phyloP scores from a whole-genome alignment of 2,329 filamentous ascomycete genomes.

The Drechslerella coelobrocha region DNA sequence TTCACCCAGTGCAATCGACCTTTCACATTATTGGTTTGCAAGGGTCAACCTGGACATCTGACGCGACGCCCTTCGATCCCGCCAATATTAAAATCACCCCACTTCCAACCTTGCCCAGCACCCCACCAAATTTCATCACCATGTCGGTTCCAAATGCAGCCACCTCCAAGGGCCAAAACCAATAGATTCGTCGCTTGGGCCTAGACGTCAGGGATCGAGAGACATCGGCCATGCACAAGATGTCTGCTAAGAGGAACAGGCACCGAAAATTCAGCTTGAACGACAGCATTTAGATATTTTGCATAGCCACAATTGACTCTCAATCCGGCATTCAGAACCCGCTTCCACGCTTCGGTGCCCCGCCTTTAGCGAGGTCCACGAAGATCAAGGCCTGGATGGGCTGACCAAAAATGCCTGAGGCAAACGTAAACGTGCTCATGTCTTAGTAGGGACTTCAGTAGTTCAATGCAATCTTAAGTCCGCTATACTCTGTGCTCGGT shows the following conservation, averaged over 20 bases:
- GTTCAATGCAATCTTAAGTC: not conserved
- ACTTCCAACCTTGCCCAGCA: not conserved
- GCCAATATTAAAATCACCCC: not conserved
- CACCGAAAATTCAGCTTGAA: not conserved
- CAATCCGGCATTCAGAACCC: not conserved
- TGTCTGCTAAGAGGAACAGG: not conserved
- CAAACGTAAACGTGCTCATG: not conserved
- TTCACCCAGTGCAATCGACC: not conserved
- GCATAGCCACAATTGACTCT: constrained; percentile 5
- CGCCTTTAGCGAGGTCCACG: constrained; percentile 3
- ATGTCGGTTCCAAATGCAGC: not conserved
- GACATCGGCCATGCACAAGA: not conserved
- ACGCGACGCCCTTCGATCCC: not conserved
- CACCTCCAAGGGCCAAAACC: not conserved
- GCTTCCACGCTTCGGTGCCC: not conserved
- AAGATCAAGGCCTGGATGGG: not conserved
- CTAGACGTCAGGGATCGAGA: constrained; percentile 1
- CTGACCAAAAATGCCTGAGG: too few species aligned
- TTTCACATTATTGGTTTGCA: not conserved
- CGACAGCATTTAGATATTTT: too few species aligned
- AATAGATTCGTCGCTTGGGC: not conserved
- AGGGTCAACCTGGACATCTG: not conserved
- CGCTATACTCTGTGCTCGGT: not conserved
- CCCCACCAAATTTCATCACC: not conserved
- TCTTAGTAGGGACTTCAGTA: not conserved